Evolutionary conservation across 2,329 filamentous ascomycete species (phyloP).

Genomic region (Aspergillus novofumigatus): DNA sequence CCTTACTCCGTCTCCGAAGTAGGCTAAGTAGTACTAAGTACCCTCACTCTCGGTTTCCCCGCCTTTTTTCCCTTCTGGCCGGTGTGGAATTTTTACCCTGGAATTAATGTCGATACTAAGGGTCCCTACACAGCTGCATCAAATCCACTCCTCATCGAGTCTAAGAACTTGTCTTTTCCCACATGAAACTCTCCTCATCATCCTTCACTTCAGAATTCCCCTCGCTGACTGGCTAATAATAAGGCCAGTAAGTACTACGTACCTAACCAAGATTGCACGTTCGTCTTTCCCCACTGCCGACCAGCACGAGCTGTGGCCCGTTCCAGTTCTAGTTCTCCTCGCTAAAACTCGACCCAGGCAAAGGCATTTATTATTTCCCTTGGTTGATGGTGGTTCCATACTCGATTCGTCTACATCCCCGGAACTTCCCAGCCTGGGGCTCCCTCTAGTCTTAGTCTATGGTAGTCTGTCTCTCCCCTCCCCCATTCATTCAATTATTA

Average conservation of each 20-base stretch:
- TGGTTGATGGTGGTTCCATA: not conserved
- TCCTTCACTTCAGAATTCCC: not conserved
- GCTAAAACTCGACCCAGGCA: not conserved
- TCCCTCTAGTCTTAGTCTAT: not conserved
- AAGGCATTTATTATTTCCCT: not conserved
- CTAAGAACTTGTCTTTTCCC: not conserved
- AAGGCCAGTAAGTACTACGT: no score
- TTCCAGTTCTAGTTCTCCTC: not conserved
- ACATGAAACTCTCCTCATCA: not conserved
- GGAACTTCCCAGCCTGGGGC: not conserved
- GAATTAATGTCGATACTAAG: not conserved
- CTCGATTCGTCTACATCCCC: conserved; percentile 5
- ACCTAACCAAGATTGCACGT: not conserved
- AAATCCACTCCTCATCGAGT: no score
- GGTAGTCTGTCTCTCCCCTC: not conserved
- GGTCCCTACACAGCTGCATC: not conserved
- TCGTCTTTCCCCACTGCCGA: not conserved
- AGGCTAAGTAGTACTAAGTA: not conserved
- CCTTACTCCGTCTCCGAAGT: no score
- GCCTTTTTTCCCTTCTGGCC: not conserved
- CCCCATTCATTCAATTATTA: not conserved
- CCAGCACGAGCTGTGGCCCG: not conserved
- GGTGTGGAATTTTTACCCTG: not conserved
- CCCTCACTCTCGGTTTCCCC: not conserved
- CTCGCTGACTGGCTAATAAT: not conserved